These are phyloP conservation scores for Phylloporus sp. DNA, from an alignment of 768 basidiomycete genomes.

Conservation along the genomic window DNA sequence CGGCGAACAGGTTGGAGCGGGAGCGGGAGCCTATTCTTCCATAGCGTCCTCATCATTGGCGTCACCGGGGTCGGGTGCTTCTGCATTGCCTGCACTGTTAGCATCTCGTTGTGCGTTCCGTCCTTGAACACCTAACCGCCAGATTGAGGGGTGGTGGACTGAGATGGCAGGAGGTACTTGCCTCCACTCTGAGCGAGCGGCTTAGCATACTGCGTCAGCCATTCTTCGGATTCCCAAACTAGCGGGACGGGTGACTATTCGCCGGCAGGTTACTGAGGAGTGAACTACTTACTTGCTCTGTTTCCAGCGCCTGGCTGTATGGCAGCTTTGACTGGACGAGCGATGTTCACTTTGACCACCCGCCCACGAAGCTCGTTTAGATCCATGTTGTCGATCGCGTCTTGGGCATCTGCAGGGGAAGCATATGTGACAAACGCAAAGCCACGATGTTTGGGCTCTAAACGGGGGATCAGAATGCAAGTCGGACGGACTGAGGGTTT, in stretches of 20 bases:
- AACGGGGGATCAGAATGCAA: not conserved
- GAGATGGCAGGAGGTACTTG: slow-evolving; percentile 25
- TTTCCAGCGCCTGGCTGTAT: slow-evolving; percentile 60
- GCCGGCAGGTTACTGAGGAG: not conserved
- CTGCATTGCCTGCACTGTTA: slow-evolving; percentile 18
- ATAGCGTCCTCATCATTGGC: slow-evolving; percentile 47
- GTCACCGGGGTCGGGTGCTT: slow-evolving; percentile 27
- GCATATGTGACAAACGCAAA: slow-evolving; percentile 91
- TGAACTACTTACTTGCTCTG: slow-evolving; percentile 59
- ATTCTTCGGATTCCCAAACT: slow-evolving; percentile 98
- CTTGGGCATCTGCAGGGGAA: slow-evolving; percentile 79
- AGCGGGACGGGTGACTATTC: slow-evolving; percentile 5
- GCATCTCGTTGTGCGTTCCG: slow-evolving; percentile 34
- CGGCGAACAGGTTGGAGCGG: not conserved
- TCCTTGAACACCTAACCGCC: slow-evolving; percentile 47
- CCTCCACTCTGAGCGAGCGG: slow-evolving; percentile 74
- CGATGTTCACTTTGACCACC: slow-evolving; percentile 78
- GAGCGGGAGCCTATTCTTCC: slow-evolving; percentile 50
- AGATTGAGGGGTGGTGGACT: slow-evolving; percentile 1
- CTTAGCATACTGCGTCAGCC: slow-evolving; percentile 78
- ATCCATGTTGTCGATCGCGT: slow-evolving; percentile 99
- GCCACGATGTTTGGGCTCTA: slow-evolving; percentile 82
- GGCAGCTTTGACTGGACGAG: slow-evolving; percentile 72
- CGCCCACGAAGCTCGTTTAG: slow-evolving; percentile 80
- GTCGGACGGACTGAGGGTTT: slow-evolving; percentile 1